Evolutionary conservation across 2,329 filamentous ascomycete species (phyloP), one percentile per base, ranked within the genome.

Genomic region (Hypoxylon sp.): DNA sequence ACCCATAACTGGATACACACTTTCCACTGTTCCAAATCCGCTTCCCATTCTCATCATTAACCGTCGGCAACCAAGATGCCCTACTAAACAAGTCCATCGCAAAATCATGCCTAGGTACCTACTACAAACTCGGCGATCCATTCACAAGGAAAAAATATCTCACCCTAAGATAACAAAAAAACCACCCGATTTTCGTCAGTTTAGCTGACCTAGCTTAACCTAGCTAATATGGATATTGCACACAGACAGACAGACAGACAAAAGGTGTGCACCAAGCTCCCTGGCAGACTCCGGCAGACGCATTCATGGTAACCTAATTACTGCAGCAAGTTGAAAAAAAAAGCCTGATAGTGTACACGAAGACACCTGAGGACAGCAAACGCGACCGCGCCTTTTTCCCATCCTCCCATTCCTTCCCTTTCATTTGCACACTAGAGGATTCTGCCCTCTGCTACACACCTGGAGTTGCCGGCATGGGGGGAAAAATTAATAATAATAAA

Each of bases 341-440:
- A 49, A 28, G 23, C 45, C 21, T 49, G 52, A 63, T 57, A 55
- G 48, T 59, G 62, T 65, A 69, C 67, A 66, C 45, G 55, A 69
- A 66, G 52, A 66, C 43, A 6, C 45, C 49, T 60, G 60, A 61
- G 41, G 28, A 30, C 28, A 30, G 28, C 28, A 30, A 30, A 50
- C 46, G 38, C 50, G 52, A 56, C 36, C 5, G 46, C 61, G 46
- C 55, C 30, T 51, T 63, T 53, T 19, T 30, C 46, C 17, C 28
- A 9, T 48, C 46, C 46, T 34, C 55, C 23, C 34, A 23, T 43
- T 19, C 38, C 38, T 43, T 43, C 38, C 17, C 9, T 43, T 21
- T 21, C 38, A 43, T 21, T 21, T 3, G 38, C 38, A 43, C 17
- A 43, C 38, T 43, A 17, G 38, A 43, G 17, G 38, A 43, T 43